Base-by-base conservation (phyloP, 1,284 basidiomycete genomes). In the Macrocystidia cucumis region DNA sequence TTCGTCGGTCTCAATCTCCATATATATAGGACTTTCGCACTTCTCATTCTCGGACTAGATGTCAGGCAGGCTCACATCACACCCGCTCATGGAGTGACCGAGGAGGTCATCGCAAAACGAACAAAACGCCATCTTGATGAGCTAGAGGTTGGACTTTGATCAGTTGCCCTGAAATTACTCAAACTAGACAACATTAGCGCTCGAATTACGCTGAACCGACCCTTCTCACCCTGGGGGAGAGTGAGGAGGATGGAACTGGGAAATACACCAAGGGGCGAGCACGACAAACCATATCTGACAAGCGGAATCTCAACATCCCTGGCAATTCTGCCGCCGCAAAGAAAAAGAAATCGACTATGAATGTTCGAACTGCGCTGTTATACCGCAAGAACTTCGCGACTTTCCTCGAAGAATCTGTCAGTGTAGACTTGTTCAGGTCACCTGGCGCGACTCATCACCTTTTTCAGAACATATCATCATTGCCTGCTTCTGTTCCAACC, bases 331-430 rank as follows among this genome's bases (percentile, higher is more conserved):
- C 66, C 35, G 66, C 64, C 7, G 65, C 67, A 32, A 71, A 63
- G 50, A 79, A 76, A 64, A 87, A 83, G 60, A 87, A 85, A 52
- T 78, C 82, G n/a, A 81, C 73, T 12, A 82, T 82, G 74, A 79
- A 74, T 47, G 74, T 90, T 32, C 69, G 86, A 39, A 74, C 76
- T 25, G 83, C 86, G 16, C 62, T 90, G 13, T 59, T 90, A 29
- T 90, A 91, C 56, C 76, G 79, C 44, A 89, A 89, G 57, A 84
- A 72, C 42, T 63, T 89, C 9, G 60, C 70, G 2, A 69, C 74
- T 9, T 62, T 88, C 35, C 60, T 88, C 18, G 81, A 86, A n/a
- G 85, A 89, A 60, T 82, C 82, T 35, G 86, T 86, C 47, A 42
- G 83, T 62, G 25, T 37, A 9, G 12, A 29, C 12, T 22, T 32